Conservation (phyloP, 768 basidiomycete genomes). For the Mycena olivaceomarginata region DNA sequence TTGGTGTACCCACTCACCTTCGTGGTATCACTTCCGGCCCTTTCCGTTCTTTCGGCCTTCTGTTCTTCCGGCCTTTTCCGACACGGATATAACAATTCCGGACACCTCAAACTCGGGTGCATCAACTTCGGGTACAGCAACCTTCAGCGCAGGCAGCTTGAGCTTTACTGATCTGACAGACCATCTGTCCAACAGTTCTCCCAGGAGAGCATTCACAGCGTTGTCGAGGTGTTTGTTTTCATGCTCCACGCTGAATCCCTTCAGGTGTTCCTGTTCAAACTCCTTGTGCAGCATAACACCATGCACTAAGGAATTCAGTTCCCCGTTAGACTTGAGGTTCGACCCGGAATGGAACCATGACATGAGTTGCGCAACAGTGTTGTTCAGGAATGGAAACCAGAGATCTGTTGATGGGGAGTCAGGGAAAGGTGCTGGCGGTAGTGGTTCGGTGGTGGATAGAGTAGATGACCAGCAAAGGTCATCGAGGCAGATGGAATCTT, state of each 20-base stretch:
- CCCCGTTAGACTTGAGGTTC: constrained; percentile 44
- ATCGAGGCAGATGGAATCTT: constrained; percentile 36
- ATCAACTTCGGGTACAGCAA: constrained; percentile 45
- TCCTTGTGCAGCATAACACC: constrained; percentile 49
- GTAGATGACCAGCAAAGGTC: constrained; percentile 40
- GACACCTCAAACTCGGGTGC: constrained; percentile 54
- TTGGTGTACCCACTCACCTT: too few relatives aligned
- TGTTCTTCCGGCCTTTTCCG: too few relatives aligned
- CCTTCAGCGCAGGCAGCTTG: constrained; percentile 43
- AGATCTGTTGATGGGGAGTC: constrained; percentile 39
- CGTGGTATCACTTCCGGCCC: too few relatives aligned
- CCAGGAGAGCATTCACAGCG: too few relatives aligned
- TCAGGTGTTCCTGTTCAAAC: constrained; percentile 47
- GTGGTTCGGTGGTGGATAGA: background rate
- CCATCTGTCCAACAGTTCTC: constrained; percentile 43
- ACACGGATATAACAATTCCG: too few relatives aligned
- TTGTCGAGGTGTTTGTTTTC: constrained; percentile 46
- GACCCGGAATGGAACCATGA: constrained; percentile 47
- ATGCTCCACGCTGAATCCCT: constrained; percentile 41
- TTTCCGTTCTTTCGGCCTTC: too few relatives aligned
- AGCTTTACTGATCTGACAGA: constrained; percentile 46
- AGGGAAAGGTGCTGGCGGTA: background rate
- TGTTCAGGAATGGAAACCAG: constrained; percentile 47
- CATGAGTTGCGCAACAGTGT: constrained; percentile 6
- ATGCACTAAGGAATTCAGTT: constrained; percentile 49